Base-by-base conservation (phyloP, 306 rosid species). In the Prosopis cineraria region DNA sequence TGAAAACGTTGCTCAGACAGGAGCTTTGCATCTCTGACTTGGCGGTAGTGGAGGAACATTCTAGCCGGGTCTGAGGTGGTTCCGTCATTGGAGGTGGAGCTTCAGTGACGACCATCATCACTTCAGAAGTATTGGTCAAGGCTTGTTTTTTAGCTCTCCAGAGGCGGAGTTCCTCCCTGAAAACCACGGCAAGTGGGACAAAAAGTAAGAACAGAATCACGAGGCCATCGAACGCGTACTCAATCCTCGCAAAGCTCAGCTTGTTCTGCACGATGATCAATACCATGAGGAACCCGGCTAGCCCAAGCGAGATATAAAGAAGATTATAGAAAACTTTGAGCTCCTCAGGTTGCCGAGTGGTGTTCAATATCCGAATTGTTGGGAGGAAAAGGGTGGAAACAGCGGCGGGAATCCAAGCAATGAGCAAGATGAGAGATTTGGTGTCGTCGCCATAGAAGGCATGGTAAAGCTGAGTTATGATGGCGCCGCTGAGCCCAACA, bases 401-500 rank as follows among this genome's bases (percentile, higher is more conserved):
- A 11, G 87, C 87, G 5, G 97, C 65, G 0, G 97, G 93, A 70
- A 91, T 87, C 90, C 89, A 91, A 43, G 80, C 96, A 56, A 91
- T 83, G 8, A 91, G 79, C 27, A 91, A 52, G 29, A 88, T 87
- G 13, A 91, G 85, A 77, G 87, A 34, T 41, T 83, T 73, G 0
- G 87, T 27, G 17, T 91, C 6, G 14, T 70, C 75, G 17, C 93
- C 90, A 67, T 89, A 91, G 40, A 89, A 81, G 16, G 90, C 91
- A 45, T 68, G 83, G 84, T 82, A 87, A 3, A 91, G 65, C 63
- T 91, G 93, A 1, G 89, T 86, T 43, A 89, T 79, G 19, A 91
- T 83, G 5, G 97, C 97, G 3, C 93, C 97, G 60, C 97, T 91
- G 2, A 91, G 77, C 2, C 97, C 97, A 39, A 90, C 90, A 39